Conservation (phyloP, 495 filamentous ascomycete species). For the Penicillium lagena region DNA sequence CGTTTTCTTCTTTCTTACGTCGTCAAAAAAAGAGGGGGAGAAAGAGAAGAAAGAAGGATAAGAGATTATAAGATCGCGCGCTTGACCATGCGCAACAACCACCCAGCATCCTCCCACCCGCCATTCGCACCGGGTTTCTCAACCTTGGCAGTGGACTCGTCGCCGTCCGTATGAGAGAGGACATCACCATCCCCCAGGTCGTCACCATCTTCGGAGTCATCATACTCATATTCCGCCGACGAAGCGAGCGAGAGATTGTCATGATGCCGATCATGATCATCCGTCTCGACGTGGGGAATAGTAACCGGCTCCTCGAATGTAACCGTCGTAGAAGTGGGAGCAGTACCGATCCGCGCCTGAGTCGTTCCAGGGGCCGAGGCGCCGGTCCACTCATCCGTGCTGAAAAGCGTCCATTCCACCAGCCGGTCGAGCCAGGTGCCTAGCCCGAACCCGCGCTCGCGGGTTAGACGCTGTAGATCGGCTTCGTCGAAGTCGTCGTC, state of each 20-base stretch:
- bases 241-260: conserved; percentile 6
- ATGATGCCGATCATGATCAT: neutral
- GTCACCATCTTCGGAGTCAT: conserved; percentile 5
- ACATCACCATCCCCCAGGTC: conserved; percentile 7
- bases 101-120: conserved; percentile 78
- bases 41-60: neutral
- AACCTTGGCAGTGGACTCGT: conserved; percentile 16
- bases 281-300: neutral
- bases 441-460: conserved; percentile 59
- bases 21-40: neutral
- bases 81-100: conserved; percentile 72
- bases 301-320: conserved; percentile 17
- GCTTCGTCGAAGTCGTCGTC: conserved; percentile 36
- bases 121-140: conserved; percentile 44
- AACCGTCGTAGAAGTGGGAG: conserved; percentile 41
- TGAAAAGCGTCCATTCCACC: conserved; percentile 72
- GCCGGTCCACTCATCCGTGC: conserved; percentile 53
- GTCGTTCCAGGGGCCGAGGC: conserved; percentile 3
- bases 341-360: conserved; percentile 35
- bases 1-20: too few species aligned
- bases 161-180: conserved; percentile 18
- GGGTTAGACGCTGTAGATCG: conserved; percentile 37
- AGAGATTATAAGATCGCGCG: conserved; percentile 56
- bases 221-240: conserved; percentile 6
- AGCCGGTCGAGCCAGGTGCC: conserved; percentile 69